These are phyloP conservation scores for Phytopythium mirpurense DNA, from an alignment of 352 stramenopile species.

Conservation along the genomic window DNA sequence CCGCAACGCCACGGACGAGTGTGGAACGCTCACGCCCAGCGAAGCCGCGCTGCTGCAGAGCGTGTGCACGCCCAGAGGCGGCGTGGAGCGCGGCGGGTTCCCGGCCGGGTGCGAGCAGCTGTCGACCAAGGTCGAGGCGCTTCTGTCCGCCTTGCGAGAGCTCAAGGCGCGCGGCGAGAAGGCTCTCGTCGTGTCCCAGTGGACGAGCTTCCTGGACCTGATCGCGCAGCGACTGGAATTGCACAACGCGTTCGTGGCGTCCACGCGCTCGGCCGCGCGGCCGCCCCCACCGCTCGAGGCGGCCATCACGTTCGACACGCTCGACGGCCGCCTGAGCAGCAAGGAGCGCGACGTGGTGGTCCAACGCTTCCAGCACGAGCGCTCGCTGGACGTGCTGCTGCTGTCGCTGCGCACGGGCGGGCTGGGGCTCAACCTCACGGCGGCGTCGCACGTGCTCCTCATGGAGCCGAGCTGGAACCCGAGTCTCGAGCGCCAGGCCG, in stretches of 20 bases:
- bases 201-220: constrained; percentile 81
- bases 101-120: constrained; percentile 6
- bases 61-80: constrained; percentile 6
- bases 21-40: constrained; percentile 15
- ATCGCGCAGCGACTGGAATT: constrained; percentile 41
- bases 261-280: constrained; percentile 14
- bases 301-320: constrained; percentile 35
- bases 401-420: constrained; percentile 86
- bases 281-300: constrained; percentile 4
- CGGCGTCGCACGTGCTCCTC: constrained; percentile 90
- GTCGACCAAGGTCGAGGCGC: constrained; percentile 59
- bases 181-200: constrained; percentile 86
- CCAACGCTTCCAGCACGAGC: constrained; percentile 49
- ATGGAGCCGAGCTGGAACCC: constrained; percentile 92
- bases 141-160: constrained; percentile 45
- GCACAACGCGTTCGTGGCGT: constrained; percentile 24
- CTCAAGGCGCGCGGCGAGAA: constrained; percentile 45
- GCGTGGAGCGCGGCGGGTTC: neutral
- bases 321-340: constrained; percentile 60
- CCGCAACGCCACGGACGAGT: neutral
- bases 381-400: constrained; percentile 75
- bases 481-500: constrained; percentile 87
- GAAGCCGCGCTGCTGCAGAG: constrained; percentile 31
- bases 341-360: constrained; percentile 60
- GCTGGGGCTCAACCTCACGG: constrained; percentile 90